Percentiles rank a stretch among this genome's conserved stretches.
Evolutionary conservation across 768 basidiomycete species (phyloP).

Genomic region (Strobilomyces dryophilus): DNA sequence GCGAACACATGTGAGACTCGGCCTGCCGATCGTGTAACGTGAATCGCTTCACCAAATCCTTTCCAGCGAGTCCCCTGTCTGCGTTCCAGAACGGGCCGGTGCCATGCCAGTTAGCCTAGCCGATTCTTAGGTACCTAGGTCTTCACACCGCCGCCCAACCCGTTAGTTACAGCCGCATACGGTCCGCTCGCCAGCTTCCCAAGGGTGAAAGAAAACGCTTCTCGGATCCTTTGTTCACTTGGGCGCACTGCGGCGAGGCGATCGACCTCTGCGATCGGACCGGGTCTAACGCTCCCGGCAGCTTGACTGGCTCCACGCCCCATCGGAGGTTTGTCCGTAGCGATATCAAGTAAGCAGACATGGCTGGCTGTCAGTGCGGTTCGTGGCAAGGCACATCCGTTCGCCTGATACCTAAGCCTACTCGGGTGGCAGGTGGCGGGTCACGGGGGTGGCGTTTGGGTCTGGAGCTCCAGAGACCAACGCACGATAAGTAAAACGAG

Average conservation of each 20-base stretch:
- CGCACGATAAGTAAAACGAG: background rate
- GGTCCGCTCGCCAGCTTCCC: background rate
- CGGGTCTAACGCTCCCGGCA: background rate
- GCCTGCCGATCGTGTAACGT: slow-evolving; percentile 3
- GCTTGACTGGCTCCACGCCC: background rate
- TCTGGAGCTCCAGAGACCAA: background rate
- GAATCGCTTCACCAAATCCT: background rate
- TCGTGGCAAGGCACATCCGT: slow-evolving; percentile 6
- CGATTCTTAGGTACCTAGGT: background rate
- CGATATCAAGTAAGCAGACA: slow-evolving; percentile 9
- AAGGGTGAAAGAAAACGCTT: background rate
- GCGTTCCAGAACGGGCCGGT: slow-evolving; percentile 1
- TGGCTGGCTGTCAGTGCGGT: background rate
- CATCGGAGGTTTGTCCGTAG: slow-evolving; percentile 7
- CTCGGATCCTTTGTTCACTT: background rate
- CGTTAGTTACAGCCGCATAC: background rate
- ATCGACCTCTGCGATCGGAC: background rate
- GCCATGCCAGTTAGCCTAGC: background rate
- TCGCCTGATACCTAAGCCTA: background rate
- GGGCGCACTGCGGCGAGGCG: background rate
- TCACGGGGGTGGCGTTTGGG: background rate
- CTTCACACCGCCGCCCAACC: too few species aligned
- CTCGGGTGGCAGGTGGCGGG: background rate
- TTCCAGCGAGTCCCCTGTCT: background rate
- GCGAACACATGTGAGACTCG: background rate